Conservation (phyloP, 371 early-diverging fungal genomes). For the Capillidium rhysosporum region DNA sequence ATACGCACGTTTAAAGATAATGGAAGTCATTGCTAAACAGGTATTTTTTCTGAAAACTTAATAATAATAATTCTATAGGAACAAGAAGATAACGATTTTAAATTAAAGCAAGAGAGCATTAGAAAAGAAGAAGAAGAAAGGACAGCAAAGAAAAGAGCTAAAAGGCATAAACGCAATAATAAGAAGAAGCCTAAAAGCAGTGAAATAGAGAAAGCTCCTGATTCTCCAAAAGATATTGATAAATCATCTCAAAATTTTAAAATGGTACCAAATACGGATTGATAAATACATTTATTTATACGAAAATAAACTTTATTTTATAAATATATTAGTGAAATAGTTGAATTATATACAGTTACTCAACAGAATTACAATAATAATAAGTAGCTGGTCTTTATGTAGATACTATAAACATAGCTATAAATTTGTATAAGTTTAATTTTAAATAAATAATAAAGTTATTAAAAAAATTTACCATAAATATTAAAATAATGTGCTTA, state of each 20-base stretch:
- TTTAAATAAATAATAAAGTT: too few relatives aligned
- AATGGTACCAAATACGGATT: background rate
- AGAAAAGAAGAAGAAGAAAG: background rate
- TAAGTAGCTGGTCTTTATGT: too few relatives aligned
- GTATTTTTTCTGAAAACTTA: constrained; percentile 15
- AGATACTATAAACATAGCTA: too few relatives aligned
- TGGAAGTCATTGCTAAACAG: constrained; percentile 57
- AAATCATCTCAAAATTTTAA: background rate
- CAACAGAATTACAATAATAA: too few relatives aligned
- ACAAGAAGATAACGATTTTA: background rate
- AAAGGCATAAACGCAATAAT: background rate
- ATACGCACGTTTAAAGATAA: constrained; percentile 46
- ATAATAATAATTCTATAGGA: background rate
- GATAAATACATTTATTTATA: too few relatives aligned
- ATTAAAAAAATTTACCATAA: too few relatives aligned
- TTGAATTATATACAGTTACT: too few relatives aligned
- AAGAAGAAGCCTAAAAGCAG: background rate
- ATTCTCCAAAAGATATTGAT: background rate
- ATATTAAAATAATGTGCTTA: too few relatives aligned
- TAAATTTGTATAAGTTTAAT: too few relatives aligned
- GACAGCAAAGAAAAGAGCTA: constrained; percentile 5
- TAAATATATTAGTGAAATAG: too few relatives aligned
- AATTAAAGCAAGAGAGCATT: background rate
- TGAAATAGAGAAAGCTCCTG: background rate
- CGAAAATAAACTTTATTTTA: too few relatives aligned